phyloP scores from a whole-genome alignment of 2,329 filamentous ascomycete genomes.

The Alternaria infectoria region DNA sequence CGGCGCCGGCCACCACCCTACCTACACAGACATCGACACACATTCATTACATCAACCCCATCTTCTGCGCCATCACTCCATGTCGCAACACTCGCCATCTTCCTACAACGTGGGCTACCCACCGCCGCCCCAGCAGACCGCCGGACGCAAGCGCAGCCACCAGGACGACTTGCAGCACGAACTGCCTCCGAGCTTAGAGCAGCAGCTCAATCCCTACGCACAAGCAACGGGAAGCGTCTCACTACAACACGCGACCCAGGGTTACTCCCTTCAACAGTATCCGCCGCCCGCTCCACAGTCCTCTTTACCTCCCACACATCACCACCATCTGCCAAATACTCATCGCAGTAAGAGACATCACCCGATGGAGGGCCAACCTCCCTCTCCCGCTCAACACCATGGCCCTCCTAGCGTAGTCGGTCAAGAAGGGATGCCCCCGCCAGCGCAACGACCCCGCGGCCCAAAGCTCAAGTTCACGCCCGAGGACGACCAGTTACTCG shows the following conservation, averaged over 20 bases:
- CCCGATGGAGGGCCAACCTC: slow-evolving; percentile 55
- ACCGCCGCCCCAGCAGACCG: slow-evolving; percentile 34
- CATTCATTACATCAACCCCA: slow-evolving; percentile 46
- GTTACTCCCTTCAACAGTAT: slow-evolving; percentile 46
- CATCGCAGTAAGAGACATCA: slow-evolving; percentile 67
- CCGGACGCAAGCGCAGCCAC: slow-evolving; percentile 53
- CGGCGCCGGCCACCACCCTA: slow-evolving; percentile 41
- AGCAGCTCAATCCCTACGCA: slow-evolving; percentile 47
- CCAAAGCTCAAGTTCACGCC: slow-evolving; percentile 94
- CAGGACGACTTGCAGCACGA: slow-evolving; percentile 48
- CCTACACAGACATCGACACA: slow-evolving; percentile 50
- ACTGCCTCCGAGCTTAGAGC: slow-evolving; percentile 48
- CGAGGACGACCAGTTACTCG: slow-evolving; percentile 85
- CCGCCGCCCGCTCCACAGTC: slow-evolving; percentile 34
- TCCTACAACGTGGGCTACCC: slow-evolving; percentile 48
- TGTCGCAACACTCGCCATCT: slow-evolving; percentile 46
- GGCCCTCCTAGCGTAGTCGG: slow-evolving; percentile 85
- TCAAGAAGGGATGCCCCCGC: slow-evolving; percentile 83
- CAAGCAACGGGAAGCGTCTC: slow-evolving; percentile 48
- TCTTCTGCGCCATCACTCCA: slow-evolving; percentile 44
- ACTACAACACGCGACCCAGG: slow-evolving; percentile 49
- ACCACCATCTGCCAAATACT: slow-evolving; percentile 81
- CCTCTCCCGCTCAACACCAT: slow-evolving; percentile 52
- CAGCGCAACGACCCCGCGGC: slow-evolving; percentile 79
- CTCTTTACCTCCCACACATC: slow-evolving; percentile 59